Base-by-base conservation (phyloP, 768 basidiomycete species). In the Amanita rubescens region DNA sequence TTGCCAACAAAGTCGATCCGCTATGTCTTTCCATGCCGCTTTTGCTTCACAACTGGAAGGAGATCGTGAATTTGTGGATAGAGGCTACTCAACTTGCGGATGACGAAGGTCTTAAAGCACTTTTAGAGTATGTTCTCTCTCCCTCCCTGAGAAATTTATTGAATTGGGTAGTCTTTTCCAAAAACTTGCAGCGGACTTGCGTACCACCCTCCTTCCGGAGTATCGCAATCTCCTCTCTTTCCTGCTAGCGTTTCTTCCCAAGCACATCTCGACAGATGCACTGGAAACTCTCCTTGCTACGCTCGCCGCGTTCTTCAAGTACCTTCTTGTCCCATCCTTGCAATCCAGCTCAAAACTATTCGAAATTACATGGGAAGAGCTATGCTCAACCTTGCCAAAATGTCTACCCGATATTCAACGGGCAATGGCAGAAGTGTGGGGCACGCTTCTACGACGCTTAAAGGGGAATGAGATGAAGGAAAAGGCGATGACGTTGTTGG, bases 401-500 rank as follows among this genome's bases (percentile, higher is more conserved):
- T 90, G 87, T 63, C 69, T 78, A 52, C 76, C 80, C 0, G 88
- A 93, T 54, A 77, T 90, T 2, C 87, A 87, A 62, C 71, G 87
- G 22, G 82, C 87, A 1, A 76, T 88, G 9, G 86, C 90, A 0
- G 92, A 96, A 62, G 90, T 91, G 3, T 96, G 91, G 94, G 90
- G 84, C 0, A 81, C 80, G 0, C 76, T 86, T 0, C 61, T 95
- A 39, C 75, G 94, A 46, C 77, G 88, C 59, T 68, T 94, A 49
- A 89, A 90, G 65, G 52, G 52, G 15, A 68, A 71, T 1, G 73
- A 76, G 11, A 73, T 75, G 7, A 71, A 87, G 27, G 79, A 78
- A 50, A 72, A 74, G 44, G 79, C 83, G 0, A 74, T 90, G 4
- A 59, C 62, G 3, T 54, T 88, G 12, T 71, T 94, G 62, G 75